Evolutionary conservation across 2,329 filamentous ascomycete species (phyloP), one percentile per base, ranked within the genome.

Genomic region (Cladosporium oxysporum): DNA sequence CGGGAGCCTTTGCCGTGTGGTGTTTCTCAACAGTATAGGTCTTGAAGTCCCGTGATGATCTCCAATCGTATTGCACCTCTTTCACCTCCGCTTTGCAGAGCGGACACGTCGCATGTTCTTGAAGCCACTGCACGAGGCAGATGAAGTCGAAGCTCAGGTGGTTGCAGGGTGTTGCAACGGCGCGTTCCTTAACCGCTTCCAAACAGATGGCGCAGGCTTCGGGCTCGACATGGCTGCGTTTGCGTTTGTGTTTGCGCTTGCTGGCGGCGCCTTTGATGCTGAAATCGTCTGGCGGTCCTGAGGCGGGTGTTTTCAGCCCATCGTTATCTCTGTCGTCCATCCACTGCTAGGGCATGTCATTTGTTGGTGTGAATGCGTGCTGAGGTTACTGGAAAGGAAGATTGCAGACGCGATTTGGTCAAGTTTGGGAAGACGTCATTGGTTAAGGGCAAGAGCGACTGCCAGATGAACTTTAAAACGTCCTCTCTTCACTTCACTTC

Each of bases 141-240:
- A 92, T 77, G 74, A 93, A 96, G 81, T 97, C 93, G 76, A 96
- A 97, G 71, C 88, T 87, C 66, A 83, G 80, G 80, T 98, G 93
- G 50, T 86, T 84, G 81, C 93, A 98, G 8, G 93, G 93, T 23
- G 85, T 80, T 8, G 91, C 87, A 60, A 89, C 83, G 69, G 91
- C 92, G 62, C 86, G 80, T 72, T 95, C 91, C 11, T 87, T 87
- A 73, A 97, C 83, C 62, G 80, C 75, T 65, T 94, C 91, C 67
- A 97, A 87, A 77, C 93, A 98, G 77, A 98, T 95, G 69, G 96
- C 92, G 77, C 93, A 97, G 73, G 84, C 87, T 69, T 84, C 80
- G 58, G 62, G 58, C 52, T 68, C 31, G 55, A 28, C 49, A 63
- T 68, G 61, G 55, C 31, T 66, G 63, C 35, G 64, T 29, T 55